Base-by-base conservation (phyloP, 73 alveolate genomes). In the Symbiodinium pilosum region DNA sequence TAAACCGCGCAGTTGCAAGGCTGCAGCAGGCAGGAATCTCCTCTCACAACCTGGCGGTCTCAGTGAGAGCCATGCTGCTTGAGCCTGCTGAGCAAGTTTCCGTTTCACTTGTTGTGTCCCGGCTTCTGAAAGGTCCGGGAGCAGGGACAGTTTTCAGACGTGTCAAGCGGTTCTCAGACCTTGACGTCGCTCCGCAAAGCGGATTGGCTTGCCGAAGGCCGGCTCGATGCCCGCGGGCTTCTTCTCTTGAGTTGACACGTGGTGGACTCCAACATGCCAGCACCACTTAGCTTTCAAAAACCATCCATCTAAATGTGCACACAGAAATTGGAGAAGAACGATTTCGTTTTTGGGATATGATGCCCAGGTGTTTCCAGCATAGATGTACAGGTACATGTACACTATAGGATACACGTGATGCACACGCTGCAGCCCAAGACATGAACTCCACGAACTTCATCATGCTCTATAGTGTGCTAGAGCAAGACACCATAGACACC, bases 151-250 rank as follows among this genome's bases (percentile, higher is more conserved):
- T 64, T 64, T 64, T 64, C 77, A 64, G 32, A 47, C 59, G 14
- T 9, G 59, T 47, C 77, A 26, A 64, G 77, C 28, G 77, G 77
- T 64, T 64, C 77, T 64, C 36, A 64, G 77, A 21, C 77, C 77
- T 7, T 20, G 77, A 18, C 77, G 30, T 64, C 77, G 36, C 28
- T 64, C 77, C 77, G 77, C 77, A 14, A 64, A 64, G 77, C 77
- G 77, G 77, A 64, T 36, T 26, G 77, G 32, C 28, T 64, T 21
- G 77, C 32, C 59, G 59, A 47, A 21, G 77, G 77, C 77, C 77
- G 77, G 77, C 77, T 21, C 71, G 71, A n/a, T n/a, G n/a, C n/a
- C n/a, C n/a, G n/a, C 71, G 71, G 71, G 71, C 71, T n/a, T n/a
- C n/a, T n/a, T n/a, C n/a, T n/a, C 71, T 54, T 54, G 16, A 54